Base-by-base conservation (phyloP, 805 yeast genomes). In the Teunomyces barrocoloradensis region DNA sequence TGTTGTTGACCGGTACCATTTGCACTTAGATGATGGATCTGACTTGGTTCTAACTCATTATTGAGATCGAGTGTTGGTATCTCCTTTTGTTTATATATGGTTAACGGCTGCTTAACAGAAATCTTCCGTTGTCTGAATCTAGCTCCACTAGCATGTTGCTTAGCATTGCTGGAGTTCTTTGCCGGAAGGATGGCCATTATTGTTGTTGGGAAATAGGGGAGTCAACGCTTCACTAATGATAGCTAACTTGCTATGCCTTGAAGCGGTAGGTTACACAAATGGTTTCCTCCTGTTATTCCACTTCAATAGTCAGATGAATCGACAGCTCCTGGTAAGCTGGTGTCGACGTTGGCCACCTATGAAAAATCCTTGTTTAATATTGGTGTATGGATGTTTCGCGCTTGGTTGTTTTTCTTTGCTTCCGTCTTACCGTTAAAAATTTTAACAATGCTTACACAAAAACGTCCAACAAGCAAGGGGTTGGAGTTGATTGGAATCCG, bases 41-140 rank as follows among this genome's bases (percentile, higher is more conserved):
- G 76, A 44, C 69, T 63, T 10, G 73, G 76, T 51, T 73, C 78
- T 32, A 73, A 57, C 43, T 73, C 77, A 56, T 57, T 66, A 18
- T 57, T 55, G 35, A 56, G 48, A 52, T 90, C 96, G 39, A 84
- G 63, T 53, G 87, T 87, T 0, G 96, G 92, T 43, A 92, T 70
- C 58, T 92, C 97, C 47, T 75, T 72, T 56, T 89, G 96, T 61
- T 79, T 79, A 63, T 84, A 79, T 6, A 92, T 84, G 50, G 84
- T 85, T 48, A 92, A 77, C 9, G 87, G 82, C 64, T 90, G 96
- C 65, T 91, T 94, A 42, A 91, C 94, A 42, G 96, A 86, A 55
- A 92, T 91, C 70, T 94, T 94, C 50, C 98, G 80, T 74, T 92
- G 97, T 55, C 99, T 84, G 68, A 91, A 91, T 52, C 97, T 74